Evolutionary conservation across 2,329 filamentous ascomycete species (phyloP).

Genomic region (Fusarium secorum): DNA sequence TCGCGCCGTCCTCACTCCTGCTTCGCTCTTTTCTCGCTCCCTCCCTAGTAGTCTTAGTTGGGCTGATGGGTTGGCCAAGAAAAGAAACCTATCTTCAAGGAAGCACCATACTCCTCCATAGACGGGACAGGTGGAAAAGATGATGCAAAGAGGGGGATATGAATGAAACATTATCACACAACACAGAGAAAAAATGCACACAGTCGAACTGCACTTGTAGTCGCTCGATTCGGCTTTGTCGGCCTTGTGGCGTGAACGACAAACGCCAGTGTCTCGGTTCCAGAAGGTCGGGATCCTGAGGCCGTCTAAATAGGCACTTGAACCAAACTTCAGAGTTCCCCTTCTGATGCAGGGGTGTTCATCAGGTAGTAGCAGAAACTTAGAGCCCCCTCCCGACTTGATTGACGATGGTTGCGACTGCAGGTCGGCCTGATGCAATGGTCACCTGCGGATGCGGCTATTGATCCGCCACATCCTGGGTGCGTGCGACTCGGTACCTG

Average conservation of each 20-base stretch:
- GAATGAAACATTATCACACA: neutral
- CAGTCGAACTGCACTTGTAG: neutral
- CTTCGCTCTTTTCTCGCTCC: neutral
- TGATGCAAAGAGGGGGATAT: neutral
- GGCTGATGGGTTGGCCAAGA: neutral
- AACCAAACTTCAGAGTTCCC: neutral
- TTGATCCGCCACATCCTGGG: slow-evolving; percentile 6
- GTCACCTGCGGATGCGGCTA: slow-evolving; percentile 2
- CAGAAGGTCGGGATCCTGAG: slow-evolving; percentile 15
- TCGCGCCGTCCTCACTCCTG: neutral
- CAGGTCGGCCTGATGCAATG: neutral
- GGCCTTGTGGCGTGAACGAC: slow-evolving; percentile 12
- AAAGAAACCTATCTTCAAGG: neutral
- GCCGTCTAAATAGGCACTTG: neutral
- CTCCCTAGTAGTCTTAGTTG: neutral
- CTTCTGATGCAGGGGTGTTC: neutral
- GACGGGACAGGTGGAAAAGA: neutral
- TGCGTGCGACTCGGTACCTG: slow-evolving; percentile 21
- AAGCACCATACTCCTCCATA: neutral
- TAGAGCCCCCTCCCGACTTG: slow-evolving; percentile 10
- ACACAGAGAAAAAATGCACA: neutral
- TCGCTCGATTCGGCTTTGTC: neutral
- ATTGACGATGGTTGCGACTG: slow-evolving; percentile 13
- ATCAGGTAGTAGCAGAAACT: slow-evolving; percentile 3
- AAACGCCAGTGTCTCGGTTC: slow-evolving; percentile 29